phyloP scores from a whole-genome alignment of 495 filamentous ascomycete species.

The Penicillium pancosmium region DNA sequence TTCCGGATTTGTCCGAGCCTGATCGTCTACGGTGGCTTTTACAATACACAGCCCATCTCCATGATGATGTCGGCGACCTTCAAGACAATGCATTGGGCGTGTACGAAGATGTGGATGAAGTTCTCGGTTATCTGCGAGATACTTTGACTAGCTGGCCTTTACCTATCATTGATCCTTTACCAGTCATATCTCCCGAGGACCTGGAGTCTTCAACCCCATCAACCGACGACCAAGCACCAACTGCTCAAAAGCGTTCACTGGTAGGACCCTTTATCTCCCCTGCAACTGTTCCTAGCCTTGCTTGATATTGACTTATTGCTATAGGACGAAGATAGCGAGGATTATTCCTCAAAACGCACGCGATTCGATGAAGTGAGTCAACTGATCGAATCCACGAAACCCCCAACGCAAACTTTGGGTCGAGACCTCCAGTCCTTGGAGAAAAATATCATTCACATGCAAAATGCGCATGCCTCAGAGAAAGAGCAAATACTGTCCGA shows the following conservation, averaged over 20 bases:
- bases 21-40: slow-evolving; percentile 45
- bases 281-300: neutral
- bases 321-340: slow-evolving; percentile 34
- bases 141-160: slow-evolving; percentile 45
- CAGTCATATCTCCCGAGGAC: slow-evolving; percentile 29
- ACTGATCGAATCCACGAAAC: slow-evolving; percentile 38
- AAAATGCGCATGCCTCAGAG: slow-evolving; percentile 31
- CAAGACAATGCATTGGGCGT: slow-evolving; percentile 49
- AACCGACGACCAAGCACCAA: slow-evolving; percentile 19
- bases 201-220: slow-evolving; percentile 23
- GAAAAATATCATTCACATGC: slow-evolving; percentile 40
- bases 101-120: slow-evolving; percentile 49
- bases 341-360: slow-evolving; percentile 35
- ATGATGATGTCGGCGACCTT: slow-evolving; percentile 50
- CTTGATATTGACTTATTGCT: slow-evolving; percentile 10
- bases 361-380: slow-evolving; percentile 39
- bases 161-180: slow-evolving; percentile 45
- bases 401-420: slow-evolving; percentile 36
- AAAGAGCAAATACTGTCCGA: slow-evolving; percentile 32
- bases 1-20: slow-evolving; percentile 42
- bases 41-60: slow-evolving; percentile 41
- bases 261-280: slow-evolving; percentile 24
- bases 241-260: slow-evolving; percentile 38
- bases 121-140: slow-evolving; percentile 42
- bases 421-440: slow-evolving; percentile 37